A percentile compares a stretch with the other conserved stretches of the same genome.
phyloP scores from a whole-genome alignment of 2,329 filamentous ascomycete genomes.

The Plectosphaerella plurivora region DNA sequence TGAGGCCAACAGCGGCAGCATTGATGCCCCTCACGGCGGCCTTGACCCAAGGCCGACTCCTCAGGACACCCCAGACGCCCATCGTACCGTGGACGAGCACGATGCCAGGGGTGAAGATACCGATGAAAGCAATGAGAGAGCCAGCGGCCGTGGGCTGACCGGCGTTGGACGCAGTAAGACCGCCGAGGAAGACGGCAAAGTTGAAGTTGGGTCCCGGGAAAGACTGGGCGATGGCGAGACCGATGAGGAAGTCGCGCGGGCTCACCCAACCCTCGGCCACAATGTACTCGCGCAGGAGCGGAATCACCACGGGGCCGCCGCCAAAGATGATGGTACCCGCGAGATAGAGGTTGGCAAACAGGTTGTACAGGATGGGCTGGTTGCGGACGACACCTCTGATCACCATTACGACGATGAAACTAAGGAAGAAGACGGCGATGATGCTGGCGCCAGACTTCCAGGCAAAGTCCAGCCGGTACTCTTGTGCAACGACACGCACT shows the following conservation, averaged over 20 bases:
- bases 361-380: constrained; percentile 43
- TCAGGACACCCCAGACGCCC: constrained; percentile 49
- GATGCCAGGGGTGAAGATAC: constrained; percentile 48
- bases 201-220: constrained; percentile 48
- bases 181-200: constrained; percentile 54
- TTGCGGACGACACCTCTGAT: constrained; percentile 30
- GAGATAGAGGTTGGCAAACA: constrained; percentile 71
- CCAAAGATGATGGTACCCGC: constrained; percentile 67
- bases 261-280: constrained; percentile 68
- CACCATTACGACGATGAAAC: constrained; percentile 50
- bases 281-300: constrained; percentile 56
- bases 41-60: constrained; percentile 35
- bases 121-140: constrained; percentile 45
- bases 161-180: constrained; percentile 37
- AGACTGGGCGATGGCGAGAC: constrained; percentile 66
- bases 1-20: constrained; percentile 49
- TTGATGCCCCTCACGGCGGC: constrained; percentile 46
- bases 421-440: constrained; percentile 40
- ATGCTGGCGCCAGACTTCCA: constrained; percentile 31
- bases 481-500: constrained; percentile 18
- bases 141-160: constrained; percentile 35
- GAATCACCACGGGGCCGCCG: constrained; percentile 62
- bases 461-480: constrained; percentile 23
- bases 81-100: constrained; percentile 44
- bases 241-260: constrained; percentile 66